Evolutionary conservation across 1,284 basidiomycete genomes (phyloP).

Genomic region (Naganishia sp.): DNA sequence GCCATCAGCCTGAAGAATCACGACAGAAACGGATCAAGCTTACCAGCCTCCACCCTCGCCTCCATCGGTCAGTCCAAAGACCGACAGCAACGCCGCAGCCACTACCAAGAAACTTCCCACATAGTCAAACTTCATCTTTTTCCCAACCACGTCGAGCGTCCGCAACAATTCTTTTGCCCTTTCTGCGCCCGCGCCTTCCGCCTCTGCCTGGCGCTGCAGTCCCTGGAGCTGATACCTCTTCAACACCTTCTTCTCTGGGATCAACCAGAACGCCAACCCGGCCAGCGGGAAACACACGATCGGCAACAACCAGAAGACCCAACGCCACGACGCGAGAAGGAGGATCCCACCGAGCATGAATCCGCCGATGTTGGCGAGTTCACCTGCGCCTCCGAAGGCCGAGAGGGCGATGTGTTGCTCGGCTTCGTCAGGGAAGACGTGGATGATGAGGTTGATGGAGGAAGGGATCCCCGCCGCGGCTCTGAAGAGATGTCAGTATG

Average conservation of each 20-base stretch:
- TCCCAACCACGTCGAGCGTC: conserved; percentile 34
- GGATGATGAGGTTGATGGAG: conserved; percentile 48
- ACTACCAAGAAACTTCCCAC: conserved; percentile 40
- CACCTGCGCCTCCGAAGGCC: conserved; percentile 48
- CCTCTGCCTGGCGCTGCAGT: conserved; percentile 4
- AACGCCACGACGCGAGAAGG: conserved; percentile 48
- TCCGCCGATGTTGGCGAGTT: conserved; percentile 46
- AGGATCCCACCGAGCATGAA: conserved; percentile 47
- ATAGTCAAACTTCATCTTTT: conserved; percentile 44
- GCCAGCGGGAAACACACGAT: conserved; percentile 32
- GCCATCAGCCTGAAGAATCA: neutral
- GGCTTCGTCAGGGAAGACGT: conserved; percentile 40
- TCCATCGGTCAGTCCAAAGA: conserved; percentile 35
- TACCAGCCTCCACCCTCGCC: conserved; percentile 31
- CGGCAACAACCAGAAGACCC: conserved; percentile 53
- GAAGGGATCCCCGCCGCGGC: conserved; percentile 45
- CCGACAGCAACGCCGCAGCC: conserved; percentile 24
- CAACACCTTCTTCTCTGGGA: conserved; percentile 33
- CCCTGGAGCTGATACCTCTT: conserved; percentile 29
- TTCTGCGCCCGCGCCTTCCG: conserved; percentile 10
- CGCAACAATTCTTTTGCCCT: conserved; percentile 29
- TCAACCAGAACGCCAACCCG: conserved; percentile 31
- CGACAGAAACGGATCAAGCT: neutral
- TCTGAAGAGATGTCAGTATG: conserved; percentile 12
- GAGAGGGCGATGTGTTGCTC: conserved; percentile 47